phyloP scores from a whole-genome alignment of 2,329 filamentous ascomycete genomes.

The Xylaria digitata region DNA sequence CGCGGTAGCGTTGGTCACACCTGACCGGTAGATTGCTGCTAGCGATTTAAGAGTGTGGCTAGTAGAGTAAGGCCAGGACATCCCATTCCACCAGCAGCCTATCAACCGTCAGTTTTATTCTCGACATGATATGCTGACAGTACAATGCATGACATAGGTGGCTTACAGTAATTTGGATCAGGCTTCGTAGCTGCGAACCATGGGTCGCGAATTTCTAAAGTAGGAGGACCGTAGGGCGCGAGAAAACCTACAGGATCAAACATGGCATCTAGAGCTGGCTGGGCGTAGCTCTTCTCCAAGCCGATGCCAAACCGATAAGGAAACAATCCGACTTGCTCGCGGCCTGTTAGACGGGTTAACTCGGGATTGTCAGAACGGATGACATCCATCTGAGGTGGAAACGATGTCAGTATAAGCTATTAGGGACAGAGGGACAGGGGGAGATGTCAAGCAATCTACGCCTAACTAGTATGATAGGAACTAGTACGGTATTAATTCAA shows the following conservation, averaged over 20 bases:
- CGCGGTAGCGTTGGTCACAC: slow-evolving; percentile 50
- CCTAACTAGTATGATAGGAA: not conserved
- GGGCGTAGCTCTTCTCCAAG: slow-evolving; percentile 47
- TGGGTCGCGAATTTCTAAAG: slow-evolving; percentile 54
- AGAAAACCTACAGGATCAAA: slow-evolving; percentile 53
- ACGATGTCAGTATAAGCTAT: slow-evolving; percentile 13
- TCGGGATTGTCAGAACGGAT: slow-evolving; percentile 53
- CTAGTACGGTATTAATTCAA: not conserved
- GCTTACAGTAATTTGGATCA: slow-evolving; percentile 45
- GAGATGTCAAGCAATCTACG: not conserved
- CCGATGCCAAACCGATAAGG: slow-evolving; percentile 58
- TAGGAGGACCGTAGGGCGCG: slow-evolving; percentile 56
- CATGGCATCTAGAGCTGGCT: slow-evolving; percentile 50
- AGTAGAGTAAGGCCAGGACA: slow-evolving; percentile 59
- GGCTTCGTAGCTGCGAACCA: slow-evolving; percentile 54
- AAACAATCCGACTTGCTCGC: slow-evolving; percentile 57
- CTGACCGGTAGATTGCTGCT: slow-evolving; percentile 51
- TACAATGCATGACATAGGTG: not conserved
- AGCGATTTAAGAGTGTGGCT: slow-evolving; percentile 56
- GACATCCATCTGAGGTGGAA: slow-evolving; percentile 41
- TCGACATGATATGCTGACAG: not conserved
- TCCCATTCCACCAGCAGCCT: slow-evolving; percentile 59
- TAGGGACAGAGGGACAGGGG: not conserved
- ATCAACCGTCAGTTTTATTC: slow-evolving; percentile 36
- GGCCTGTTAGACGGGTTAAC: slow-evolving; percentile 50